A percentile compares a stretch with the other conserved stretches of the same genome.
phyloP scores from a whole-genome alignment of 106 monocot species.

The Dendrobium nobile region DNA sequence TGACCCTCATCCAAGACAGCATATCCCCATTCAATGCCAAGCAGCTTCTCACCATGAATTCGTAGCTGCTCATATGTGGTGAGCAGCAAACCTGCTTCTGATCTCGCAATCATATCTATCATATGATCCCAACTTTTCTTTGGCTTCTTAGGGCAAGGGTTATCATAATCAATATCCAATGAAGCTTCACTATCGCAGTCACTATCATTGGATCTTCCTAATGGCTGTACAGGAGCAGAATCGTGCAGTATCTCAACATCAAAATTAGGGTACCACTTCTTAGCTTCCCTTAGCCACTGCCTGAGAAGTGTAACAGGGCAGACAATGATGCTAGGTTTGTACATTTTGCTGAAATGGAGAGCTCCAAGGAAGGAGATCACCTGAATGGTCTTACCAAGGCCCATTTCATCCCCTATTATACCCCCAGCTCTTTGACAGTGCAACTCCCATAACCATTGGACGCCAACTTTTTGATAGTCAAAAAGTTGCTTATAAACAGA shows the following conservation, averaged over 20 bases:
- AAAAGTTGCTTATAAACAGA: slow-evolving; percentile 63
- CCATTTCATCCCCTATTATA: slow-evolving; percentile 99
- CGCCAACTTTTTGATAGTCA: slow-evolving; percentile 96
- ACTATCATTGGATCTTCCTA: slow-evolving; percentile 13
- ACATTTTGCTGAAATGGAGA: slow-evolving; percentile 80
- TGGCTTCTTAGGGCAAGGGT: slow-evolving; percentile 19
- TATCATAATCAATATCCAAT: slow-evolving; percentile 35
- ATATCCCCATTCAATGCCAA: slow-evolving; percentile 93
- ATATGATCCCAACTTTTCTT: slow-evolving; percentile 64
- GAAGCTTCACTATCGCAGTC: slow-evolving; percentile 59
- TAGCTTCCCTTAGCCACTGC: slow-evolving; percentile 85
- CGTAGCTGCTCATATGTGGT: slow-evolving; percentile 97
- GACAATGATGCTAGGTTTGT: slow-evolving; percentile 82
- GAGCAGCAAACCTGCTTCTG: slow-evolving; percentile 76
- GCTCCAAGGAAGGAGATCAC: slow-evolving; percentile 80
- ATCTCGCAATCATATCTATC: slow-evolving; percentile 42
- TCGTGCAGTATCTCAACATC: slow-evolving; percentile 89
- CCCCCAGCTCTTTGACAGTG: slow-evolving; percentile 96
- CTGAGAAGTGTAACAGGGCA: slow-evolving; percentile 87
- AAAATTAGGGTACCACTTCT: slow-evolving; percentile 84
- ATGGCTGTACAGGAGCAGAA: slow-evolving; percentile 48
- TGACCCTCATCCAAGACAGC: slow-evolving; percentile 93
- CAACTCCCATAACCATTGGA: slow-evolving; percentile 97
- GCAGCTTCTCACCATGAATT: slow-evolving; percentile 71
- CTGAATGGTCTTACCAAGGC: slow-evolving; percentile 91